Base-by-base conservation (phyloP, 257 asterid genomes). In the Solanum ossicruentum region DNA sequence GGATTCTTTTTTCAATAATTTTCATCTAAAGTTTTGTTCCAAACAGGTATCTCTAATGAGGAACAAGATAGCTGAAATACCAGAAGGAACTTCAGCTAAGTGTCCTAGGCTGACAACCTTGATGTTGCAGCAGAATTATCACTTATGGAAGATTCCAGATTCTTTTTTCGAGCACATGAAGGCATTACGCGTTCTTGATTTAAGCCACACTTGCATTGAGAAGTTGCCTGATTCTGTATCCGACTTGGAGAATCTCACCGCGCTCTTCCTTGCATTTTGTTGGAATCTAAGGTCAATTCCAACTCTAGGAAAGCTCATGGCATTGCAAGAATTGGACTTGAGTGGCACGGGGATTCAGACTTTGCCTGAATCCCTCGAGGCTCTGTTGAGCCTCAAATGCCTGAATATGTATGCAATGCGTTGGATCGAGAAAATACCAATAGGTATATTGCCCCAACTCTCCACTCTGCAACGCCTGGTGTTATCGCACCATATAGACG, bases 21-120 rank as follows among this genome's bases (percentile, higher is more conserved):
- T 73, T 21, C 7, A 18, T 45, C 8, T 12, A 3, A 41, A 20
- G 0, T 45, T 49, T 47, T 47, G 60, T 26, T 78, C 4, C 16
- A 7, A 51, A 51, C 83, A 78, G 83, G 84, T 85, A 57, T 89
- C 88, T 13, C 65, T 87, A 75, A 89, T 89, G 91, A 63, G 70
- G 58, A 87, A 83, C 83, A 8, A 61, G n/a, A 86, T 89, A 83
- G 55, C 85, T 41, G 75, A 51, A 21, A 83, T 89, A 26, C 11
- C 87, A 51, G 56, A 15, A 12, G 73, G 75, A 47, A 75, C 13
- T 61, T 89, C 89, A 10, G 90, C 86, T 2, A 66, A 69, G 0
- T 89, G 91, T 67, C 88, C 85, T 1, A 87, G 55, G 79, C 88
- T 89, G 6, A 86, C 91, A 43, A 82, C 89, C 4, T 47, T 89